These are phyloP conservation scores for Magnolia officinalis DNA, from an alignment of 164 flowering plant species.

Conservation along the genomic window DNA sequence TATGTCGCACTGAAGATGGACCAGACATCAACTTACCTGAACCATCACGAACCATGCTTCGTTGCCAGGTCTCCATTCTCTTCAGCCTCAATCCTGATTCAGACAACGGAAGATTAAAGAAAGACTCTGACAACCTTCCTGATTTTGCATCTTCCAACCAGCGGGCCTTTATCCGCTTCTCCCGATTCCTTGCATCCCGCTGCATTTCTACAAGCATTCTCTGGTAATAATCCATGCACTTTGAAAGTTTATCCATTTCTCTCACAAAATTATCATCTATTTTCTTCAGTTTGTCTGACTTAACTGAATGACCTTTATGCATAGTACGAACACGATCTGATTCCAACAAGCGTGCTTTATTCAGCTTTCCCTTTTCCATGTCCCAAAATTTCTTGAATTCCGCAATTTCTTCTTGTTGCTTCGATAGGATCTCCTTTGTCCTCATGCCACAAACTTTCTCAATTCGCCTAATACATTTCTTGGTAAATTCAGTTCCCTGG, in stretches of 20 bases:
- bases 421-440: conserved; percentile 26
- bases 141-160: conserved; percentile 38
- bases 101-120: conserved; percentile 12
- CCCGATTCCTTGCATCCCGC: conserved; percentile 26
- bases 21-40: conserved; percentile 10
- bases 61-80: conserved; percentile 8
- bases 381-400: conserved; percentile 29
- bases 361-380: conserved; percentile 33
- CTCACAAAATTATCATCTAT: conserved; percentile 30
- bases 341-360: conserved; percentile 28
- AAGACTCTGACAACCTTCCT: conserved; percentile 30
- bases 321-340: conserved; percentile 31
- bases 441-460: conserved; percentile 33
- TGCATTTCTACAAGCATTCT: conserved; percentile 41
- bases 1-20: conserved; percentile 8
- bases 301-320: conserved; percentile 21
- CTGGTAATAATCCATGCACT: conserved; percentile 21
- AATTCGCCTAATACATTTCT: conserved; percentile 18
- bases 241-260: conserved; percentile 34
- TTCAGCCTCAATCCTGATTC: conserved; percentile 19
- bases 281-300: conserved; percentile 39
- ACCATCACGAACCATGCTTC: conserved; percentile 11
- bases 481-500: conserved; percentile 13
- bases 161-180: conserved; percentile 22
- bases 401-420: conserved; percentile 36